Conservation (phyloP, 805 yeast genomes). For the Ogataea trehalophila region DNA sequence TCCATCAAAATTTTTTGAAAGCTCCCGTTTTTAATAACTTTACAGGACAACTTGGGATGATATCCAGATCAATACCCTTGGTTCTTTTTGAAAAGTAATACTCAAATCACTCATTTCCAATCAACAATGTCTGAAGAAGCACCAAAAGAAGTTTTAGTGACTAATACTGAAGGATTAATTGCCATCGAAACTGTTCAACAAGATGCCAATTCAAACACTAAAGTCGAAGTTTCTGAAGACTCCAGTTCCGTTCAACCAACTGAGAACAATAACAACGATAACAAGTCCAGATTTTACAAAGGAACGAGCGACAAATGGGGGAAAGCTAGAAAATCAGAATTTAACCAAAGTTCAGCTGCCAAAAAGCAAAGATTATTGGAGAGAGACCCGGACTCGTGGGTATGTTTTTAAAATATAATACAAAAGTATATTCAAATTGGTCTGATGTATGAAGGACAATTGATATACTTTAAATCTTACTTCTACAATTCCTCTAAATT, state of each 20-base stretch:
- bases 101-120: too few relatives aligned
- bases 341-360: constrained; percentile 20
- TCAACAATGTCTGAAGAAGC: background rate
- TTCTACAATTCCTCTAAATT: too few relatives aligned
- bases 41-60: too few relatives aligned
- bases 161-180: background rate
- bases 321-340: constrained; percentile 26
- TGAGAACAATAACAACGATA: background rate
- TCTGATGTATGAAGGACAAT: too few relatives aligned
- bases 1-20: background rate
- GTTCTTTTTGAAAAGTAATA: too few relatives aligned
- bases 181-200: background rate
- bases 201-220: background rate
- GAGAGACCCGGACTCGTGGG: constrained; percentile 47
- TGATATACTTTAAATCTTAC: too few relatives aligned
- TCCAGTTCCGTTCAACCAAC: background rate
- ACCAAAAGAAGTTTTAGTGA: background rate
- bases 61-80: too few relatives aligned
- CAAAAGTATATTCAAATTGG: background rate
- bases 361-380: constrained; percentile 27
- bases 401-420: constrained; percentile 34
- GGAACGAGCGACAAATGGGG: constrained; percentile 15
- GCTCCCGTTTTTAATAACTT: background rate
- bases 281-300: constrained; percentile 2
- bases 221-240: background rate